phyloP scores from a whole-genome alignment of 345 rosid genomes.

The Citrus sinensis region DNA sequence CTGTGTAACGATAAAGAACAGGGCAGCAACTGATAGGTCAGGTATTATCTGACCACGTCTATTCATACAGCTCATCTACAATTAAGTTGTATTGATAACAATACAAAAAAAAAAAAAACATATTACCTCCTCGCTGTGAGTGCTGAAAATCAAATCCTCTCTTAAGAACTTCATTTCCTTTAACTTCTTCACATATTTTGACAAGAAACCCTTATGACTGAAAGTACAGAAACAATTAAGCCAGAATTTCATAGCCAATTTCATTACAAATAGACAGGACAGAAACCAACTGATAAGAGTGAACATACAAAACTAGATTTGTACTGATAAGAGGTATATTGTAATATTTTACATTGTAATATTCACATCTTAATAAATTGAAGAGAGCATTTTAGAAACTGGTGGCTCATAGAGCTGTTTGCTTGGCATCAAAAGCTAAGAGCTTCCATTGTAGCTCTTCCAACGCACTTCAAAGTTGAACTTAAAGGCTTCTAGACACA shows the following conservation, averaged over 20 bases:
- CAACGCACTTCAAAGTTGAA: background rate
- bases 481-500: background rate
- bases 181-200: slow-evolving; percentile 60
- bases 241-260: slow-evolving; percentile 5
- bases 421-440: background rate
- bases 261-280: background rate
- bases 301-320: background rate
- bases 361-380: background rate
- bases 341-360: background rate
- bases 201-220: slow-evolving; percentile 89
- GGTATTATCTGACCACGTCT: background rate
- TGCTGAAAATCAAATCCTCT: slow-evolving; percentile 82
- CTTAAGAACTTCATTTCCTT: slow-evolving; percentile 74
- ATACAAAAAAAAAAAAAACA: background rate
- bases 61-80: background rate
- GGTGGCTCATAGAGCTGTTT: background rate
- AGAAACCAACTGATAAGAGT: background rate
- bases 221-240: slow-evolving; percentile 18
- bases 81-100: slow-evolving; percentile 2
- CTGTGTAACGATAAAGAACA: background rate
- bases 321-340: background rate
- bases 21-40: background rate
- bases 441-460: background rate
- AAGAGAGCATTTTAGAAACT: background rate
- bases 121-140: slow-evolving; percentile 85